Conservation (phyloP, 257 asterid species). For the Solanum microdontum region DNA sequence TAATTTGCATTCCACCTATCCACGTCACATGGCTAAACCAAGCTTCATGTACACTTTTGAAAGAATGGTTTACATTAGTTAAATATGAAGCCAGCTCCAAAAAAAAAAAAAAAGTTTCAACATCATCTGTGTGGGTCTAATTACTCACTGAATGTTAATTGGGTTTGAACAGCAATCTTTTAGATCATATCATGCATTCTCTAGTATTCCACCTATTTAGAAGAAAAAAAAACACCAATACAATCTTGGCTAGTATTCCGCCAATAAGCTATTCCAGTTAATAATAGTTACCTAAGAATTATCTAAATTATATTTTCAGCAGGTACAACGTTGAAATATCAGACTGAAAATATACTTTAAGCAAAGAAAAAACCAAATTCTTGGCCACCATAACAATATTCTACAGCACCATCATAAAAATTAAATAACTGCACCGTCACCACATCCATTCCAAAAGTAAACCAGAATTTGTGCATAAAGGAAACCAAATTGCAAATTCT, state of each 20-base stretch:
- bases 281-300: neutral
- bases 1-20: neutral
- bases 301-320: neutral
- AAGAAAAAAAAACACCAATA: neutral
- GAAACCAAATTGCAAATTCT: neutral
- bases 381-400: neutral
- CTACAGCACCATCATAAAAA: neutral
- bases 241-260: neutral
- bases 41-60: neutral
- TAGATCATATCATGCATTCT: neutral
- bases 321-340: neutral
- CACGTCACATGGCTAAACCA: neutral
- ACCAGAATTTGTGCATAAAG: neutral
- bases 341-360: neutral
- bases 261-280: neutral
- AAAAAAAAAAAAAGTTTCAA: neutral
- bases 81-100: neutral
- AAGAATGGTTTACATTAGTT: neutral
- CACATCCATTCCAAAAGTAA: neutral
- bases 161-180: neutral
- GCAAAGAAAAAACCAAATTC: neutral
- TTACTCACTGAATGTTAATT: neutral
- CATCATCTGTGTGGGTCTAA: neutral
- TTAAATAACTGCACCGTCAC: neutral
- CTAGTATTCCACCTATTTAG: neutral